Percentiles rank a stretch among this genome's conserved stretches.
Conservation (phyloP, 73 alveolate genomes). For the Breviolum minutum region DNA sequence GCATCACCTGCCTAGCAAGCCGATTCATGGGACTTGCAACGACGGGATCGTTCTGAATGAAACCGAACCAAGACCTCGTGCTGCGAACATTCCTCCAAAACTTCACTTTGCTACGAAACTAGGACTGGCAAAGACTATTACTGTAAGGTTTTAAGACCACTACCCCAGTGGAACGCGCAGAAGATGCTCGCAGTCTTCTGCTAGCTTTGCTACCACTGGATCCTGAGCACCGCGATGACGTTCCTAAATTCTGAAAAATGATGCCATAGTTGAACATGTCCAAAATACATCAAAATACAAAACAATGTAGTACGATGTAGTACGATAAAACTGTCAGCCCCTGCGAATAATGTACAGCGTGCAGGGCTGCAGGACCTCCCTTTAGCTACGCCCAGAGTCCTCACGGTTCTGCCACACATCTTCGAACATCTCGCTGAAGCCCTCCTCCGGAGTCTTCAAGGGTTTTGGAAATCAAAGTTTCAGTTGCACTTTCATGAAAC, state of each 20-base stretch:
- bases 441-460: not conserved
- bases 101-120: not conserved
- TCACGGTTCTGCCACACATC: conserved; percentile 45
- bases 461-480: no score
- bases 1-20: conserved; percentile 30
- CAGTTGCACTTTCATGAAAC: no score
- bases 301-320: no score
- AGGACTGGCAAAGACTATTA: not conserved
- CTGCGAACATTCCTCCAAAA: no score
- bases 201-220: conserved; percentile 24
- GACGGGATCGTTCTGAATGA: conserved; percentile 1
- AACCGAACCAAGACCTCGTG: conserved; percentile 53
- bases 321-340: no score
- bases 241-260: no score
- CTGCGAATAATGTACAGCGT: no score
- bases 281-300: not conserved
- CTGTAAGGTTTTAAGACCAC: not conserved
- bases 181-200: conserved; percentile 44
- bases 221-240: not conserved
- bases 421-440: conserved; percentile 49
- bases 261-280: not conserved
- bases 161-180: conserved; percentile 36
- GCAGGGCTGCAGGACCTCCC: not conserved
- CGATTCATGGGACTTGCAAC: not conserved
- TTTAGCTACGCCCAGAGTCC: not conserved